These are phyloP conservation scores for Peronospora destructor DNA, from an alignment of 352 stramenopile genomes.

Conservation along the genomic window DNA sequence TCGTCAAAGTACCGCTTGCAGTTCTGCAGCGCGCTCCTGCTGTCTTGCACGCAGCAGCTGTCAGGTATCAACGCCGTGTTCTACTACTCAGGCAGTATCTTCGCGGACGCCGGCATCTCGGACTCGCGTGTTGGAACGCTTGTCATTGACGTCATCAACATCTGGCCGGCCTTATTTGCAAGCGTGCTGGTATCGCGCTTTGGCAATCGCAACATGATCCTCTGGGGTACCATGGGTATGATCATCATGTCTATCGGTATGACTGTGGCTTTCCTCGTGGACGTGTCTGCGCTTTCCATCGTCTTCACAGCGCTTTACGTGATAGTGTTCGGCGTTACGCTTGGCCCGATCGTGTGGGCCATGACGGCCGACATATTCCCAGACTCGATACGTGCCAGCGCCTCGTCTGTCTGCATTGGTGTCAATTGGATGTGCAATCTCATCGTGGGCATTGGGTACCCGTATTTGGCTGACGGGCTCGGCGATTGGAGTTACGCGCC, in stretches of 20 bases:
- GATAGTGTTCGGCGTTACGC: slow-evolving; percentile 33
- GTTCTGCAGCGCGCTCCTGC: slow-evolving; percentile 32
- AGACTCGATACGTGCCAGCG: slow-evolving; percentile 27
- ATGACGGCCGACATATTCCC: slow-evolving; percentile 21
- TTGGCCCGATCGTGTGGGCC: slow-evolving; percentile 41
- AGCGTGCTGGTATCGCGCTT: slow-evolving; percentile 36
- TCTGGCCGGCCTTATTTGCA: slow-evolving; percentile 24
- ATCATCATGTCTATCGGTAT: slow-evolving; percentile 40
- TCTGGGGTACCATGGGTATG: slow-evolving; percentile 42
- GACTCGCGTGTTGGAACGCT: slow-evolving; percentile 19
- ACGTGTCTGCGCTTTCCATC: slow-evolving; percentile 33
- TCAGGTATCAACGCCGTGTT: slow-evolving; percentile 48
- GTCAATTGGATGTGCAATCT: slow-evolving; percentile 43
- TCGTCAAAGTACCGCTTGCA: slow-evolving; percentile 22
- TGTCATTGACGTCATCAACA: slow-evolving; percentile 24
- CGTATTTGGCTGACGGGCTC: slow-evolving; percentile 30
- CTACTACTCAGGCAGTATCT: slow-evolving; percentile 19
- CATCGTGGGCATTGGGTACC: slow-evolving; percentile 37
- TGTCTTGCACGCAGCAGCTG: slow-evolving; percentile 33
- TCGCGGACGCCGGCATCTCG: slow-evolving; percentile 15
- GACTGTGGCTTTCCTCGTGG: slow-evolving; percentile 37
- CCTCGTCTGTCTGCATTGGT: slow-evolving; percentile 33
- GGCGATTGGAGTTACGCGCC: slow-evolving; percentile 34
- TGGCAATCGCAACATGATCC: slow-evolving; percentile 46
- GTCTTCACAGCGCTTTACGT: slow-evolving; percentile 47